Conservation (phyloP, 2,329 filamentous ascomycete genomes). For the Fusarium transvaalense region DNA sequence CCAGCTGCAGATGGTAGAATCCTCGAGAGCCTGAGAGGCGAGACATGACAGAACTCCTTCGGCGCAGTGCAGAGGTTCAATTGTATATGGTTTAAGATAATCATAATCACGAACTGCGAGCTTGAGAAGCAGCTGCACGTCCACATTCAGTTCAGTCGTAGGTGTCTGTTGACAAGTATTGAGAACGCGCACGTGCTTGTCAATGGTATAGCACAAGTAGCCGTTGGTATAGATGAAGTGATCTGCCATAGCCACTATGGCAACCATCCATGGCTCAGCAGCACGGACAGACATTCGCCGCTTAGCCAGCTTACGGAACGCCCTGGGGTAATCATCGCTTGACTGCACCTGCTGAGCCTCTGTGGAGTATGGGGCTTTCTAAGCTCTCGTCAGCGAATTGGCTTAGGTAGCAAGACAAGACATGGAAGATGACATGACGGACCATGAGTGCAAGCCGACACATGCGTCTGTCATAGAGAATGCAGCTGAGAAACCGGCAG, state of each 20-base stretch:
- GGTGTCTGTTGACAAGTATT: constrained; percentile 64
- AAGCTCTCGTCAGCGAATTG: constrained; percentile 37
- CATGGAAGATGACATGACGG: constrained; percentile 39
- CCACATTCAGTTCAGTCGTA: constrained; percentile 66
- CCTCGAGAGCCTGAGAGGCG: constrained; percentile 59
- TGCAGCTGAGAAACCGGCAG: constrained; percentile 63
- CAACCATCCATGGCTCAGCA: constrained; percentile 72
- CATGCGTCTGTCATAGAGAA: constrained; percentile 67
- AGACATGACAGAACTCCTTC: constrained; percentile 69
- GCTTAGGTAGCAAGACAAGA: constrained; percentile 8
- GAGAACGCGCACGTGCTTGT: constrained; percentile 66
- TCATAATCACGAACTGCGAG: constrained; percentile 54
- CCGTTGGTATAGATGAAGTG: constrained; percentile 74
- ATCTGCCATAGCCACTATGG: constrained; percentile 69
- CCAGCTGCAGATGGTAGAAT: constrained; percentile 58
- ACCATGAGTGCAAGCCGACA: constrained; percentile 71
- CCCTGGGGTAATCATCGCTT: constrained; percentile 40
- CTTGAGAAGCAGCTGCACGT: constrained; percentile 60
- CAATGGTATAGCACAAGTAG: constrained; percentile 72
- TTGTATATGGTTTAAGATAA: constrained; percentile 56
- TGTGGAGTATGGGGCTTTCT: constrained; percentile 41
- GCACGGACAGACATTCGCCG: constrained; percentile 70
- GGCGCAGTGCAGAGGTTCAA: constrained; percentile 69
- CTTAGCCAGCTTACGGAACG: constrained; percentile 70
- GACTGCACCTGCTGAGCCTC: constrained; percentile 42